Conservation (phyloP, 768 basidiomycete species). For the Gloeopeniophorella convolvens region DNA sequence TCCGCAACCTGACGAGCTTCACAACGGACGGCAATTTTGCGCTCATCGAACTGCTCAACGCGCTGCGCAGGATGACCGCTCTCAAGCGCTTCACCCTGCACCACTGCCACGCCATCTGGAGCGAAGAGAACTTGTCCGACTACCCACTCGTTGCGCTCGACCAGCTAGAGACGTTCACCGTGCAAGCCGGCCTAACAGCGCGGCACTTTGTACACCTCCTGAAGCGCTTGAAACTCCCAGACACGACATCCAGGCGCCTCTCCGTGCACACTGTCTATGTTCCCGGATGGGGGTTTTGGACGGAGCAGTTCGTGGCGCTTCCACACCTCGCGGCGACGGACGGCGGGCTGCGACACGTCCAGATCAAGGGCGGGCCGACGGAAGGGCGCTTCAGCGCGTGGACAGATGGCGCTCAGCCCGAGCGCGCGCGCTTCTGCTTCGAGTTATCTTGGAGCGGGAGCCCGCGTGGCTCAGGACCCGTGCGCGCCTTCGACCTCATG, state of each 20-base stretch:
- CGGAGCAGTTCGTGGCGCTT: not conserved
- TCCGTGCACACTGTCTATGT: not conserved
- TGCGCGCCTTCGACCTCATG: conserved; percentile 1
- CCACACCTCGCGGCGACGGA: not conserved
- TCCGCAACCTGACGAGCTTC: conserved; percentile 1
- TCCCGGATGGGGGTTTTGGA: not conserved
- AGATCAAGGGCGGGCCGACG: conserved; percentile 9
- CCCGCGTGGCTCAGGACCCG: not conserved
- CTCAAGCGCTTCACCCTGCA: conserved; percentile 2
- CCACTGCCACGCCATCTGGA: not conserved
- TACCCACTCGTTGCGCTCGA: not conserved
- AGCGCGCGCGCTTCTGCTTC: conserved; percentile 12
- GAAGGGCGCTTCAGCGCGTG: conserved; percentile 8
- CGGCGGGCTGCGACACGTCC: conserved; percentile 2
- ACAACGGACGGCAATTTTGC: not conserved
- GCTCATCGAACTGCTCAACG: not conserved
- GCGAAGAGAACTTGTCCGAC: not conserved
- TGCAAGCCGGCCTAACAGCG: conserved; percentile 7
- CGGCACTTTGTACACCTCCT: conserved; percentile 8
- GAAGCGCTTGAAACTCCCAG: not conserved
- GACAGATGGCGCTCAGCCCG: not conserved
- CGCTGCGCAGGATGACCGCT: not conserved
- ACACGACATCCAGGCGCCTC: not conserved
- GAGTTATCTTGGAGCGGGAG: conserved; percentile 8
- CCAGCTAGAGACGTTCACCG: not conserved